Percentiles rank a stretch among this genome's conserved stretches.
Evolutionary conservation across 352 stramenopile species (phyloP).

Genomic region (Thalassiosira mediterranea): DNA sequence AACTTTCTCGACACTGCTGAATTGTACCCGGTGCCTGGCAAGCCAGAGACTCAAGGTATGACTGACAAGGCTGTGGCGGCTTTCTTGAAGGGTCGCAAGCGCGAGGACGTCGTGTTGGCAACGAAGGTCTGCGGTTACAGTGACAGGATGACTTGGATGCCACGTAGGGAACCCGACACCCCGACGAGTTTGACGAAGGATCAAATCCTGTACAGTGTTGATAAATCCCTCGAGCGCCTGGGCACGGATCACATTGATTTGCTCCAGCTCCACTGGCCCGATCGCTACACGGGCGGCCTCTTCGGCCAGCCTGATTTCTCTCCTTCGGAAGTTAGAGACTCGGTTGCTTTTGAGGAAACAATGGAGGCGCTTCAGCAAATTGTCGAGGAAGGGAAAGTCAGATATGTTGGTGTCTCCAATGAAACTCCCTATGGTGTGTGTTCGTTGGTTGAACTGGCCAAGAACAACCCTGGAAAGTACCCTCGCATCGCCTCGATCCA

Average conservation of each 20-base stretch:
- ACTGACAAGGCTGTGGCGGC: slow-evolving; percentile 81
- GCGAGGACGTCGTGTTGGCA: slow-evolving; percentile 80
- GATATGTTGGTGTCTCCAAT: slow-evolving; percentile 82
- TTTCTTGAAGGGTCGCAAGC: slow-evolving; percentile 80
- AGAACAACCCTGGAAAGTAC: slow-evolving; percentile 61
- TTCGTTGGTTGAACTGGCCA: slow-evolving; percentile 75
- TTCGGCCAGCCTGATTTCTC: slow-evolving; percentile 79
- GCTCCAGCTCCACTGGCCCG: slow-evolving; percentile 87
- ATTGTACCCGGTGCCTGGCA: slow-evolving; percentile 85
- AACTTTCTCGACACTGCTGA: slow-evolving; percentile 90
- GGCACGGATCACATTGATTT: slow-evolving; percentile 88
- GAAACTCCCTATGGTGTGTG: slow-evolving; percentile 87
- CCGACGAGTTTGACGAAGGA: slow-evolving; percentile 53
- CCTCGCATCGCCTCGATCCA: slow-evolving; percentile 81
- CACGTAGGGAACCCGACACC: slow-evolving; percentile 59
- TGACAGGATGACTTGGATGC: slow-evolving; percentile 58
- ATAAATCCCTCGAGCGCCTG: slow-evolving; percentile 82
- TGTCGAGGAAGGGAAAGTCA: slow-evolving; percentile 83
- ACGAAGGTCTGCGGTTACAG: slow-evolving; percentile 82
- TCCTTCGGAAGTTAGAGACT: slow-evolving; percentile 59
- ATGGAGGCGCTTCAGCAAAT: slow-evolving; percentile 81
- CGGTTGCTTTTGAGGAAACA: slow-evolving; percentile 85
- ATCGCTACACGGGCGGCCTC: slow-evolving; percentile 77
- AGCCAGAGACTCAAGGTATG: slow-evolving; percentile 64
- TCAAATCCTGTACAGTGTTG: slow-evolving; percentile 85